Evolutionary conservation across 2,329 filamentous ascomycete species (phyloP).

Genomic region (Nigrospora osmanthi): DNA sequence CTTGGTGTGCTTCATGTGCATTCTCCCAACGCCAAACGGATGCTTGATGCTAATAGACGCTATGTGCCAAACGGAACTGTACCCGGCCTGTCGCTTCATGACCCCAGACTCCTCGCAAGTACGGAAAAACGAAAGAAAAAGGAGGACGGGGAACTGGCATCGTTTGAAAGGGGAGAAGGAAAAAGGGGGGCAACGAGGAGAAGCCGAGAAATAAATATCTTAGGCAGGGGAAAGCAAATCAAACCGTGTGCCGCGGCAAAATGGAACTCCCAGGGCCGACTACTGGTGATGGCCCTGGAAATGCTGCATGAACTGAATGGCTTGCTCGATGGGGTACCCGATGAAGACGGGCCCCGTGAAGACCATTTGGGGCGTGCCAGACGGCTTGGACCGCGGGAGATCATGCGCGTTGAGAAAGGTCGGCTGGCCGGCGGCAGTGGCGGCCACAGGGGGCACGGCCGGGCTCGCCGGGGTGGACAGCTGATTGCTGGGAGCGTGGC

Average conservation of each 20-base stretch:
- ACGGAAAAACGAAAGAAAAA: no score
- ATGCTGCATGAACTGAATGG: conserved; percentile 65
- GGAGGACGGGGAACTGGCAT: no score
- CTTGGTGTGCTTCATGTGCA: not conserved
- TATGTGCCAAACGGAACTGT: no score
- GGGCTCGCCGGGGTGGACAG: conserved; percentile 7
- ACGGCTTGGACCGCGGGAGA: conserved; percentile 21
- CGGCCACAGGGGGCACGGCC: conserved; percentile 12
- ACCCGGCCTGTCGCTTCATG: no score
- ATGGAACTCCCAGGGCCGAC: not conserved
- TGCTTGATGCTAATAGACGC: not conserved
- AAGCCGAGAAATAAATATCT: not conserved
- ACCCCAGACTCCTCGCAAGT: no score
- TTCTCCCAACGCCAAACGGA: not conserved
- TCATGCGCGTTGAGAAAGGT: conserved; percentile 41
- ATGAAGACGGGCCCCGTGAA: conserved; percentile 94
- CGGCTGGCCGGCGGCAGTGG: conserved; percentile 30
- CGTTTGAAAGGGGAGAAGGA: no score
- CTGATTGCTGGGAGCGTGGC: conserved; percentile 8
- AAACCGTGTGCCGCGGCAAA: not conserved
- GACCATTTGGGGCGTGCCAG: conserved; percentile 57
- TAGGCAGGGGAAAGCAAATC: not conserved
- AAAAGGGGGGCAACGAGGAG: no score
- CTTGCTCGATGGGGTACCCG: conserved; percentile 79
- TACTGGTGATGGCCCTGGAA: conserved; percentile 21